Evolutionary conservation across 495 filamentous ascomycete species (phyloP).

Genomic region (Rusavskia elegans): DNA sequence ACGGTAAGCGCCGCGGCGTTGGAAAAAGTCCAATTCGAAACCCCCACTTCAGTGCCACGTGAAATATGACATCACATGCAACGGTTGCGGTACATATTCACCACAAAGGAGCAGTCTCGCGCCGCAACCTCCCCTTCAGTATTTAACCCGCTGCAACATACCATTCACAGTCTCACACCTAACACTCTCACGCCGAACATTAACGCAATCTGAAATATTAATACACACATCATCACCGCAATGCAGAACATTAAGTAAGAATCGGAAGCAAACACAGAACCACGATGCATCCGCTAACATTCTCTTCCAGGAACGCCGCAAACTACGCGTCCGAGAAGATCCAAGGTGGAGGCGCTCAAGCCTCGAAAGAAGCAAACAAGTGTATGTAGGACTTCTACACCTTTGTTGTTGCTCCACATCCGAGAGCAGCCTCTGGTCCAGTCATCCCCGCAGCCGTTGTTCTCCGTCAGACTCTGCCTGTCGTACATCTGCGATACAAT

Average conservation of each 20-base stretch:
- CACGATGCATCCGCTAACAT: too few relatives aligned
- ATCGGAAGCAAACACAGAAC: not conserved
- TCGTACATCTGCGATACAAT: not conserved
- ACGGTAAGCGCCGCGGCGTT: too few relatives aligned
- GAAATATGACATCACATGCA: not conserved
- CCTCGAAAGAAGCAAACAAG: conserved; percentile 55
- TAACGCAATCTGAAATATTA: not conserved
- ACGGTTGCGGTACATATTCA: too few relatives aligned
- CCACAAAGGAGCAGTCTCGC: too few relatives aligned
- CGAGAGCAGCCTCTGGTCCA: too few relatives aligned
- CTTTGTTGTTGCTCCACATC: not conserved
- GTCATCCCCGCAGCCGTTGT: not conserved
- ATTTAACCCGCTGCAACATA: not conserved
- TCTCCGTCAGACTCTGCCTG: not conserved
- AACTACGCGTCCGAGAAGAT: conserved; percentile 46
- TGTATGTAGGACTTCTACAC: not conserved
- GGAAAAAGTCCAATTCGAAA: not conserved
- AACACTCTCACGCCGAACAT: too few relatives aligned
- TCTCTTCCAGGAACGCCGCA: conserved; percentile 26
- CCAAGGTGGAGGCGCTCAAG: conserved; percentile 23
- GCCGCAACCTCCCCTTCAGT: not conserved
- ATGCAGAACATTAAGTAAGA: conserved; percentile 1
- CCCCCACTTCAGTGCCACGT: not conserved
- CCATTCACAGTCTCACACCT: not conserved
- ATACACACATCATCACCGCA: not conserved